Percentiles rank a stretch among this genome's conserved stretches.
These are phyloP conservation scores for Chaetomiaceae sp. DNA, from an alignment of 2,329 filamentous ascomycete species.

Conservation along the genomic window DNA sequence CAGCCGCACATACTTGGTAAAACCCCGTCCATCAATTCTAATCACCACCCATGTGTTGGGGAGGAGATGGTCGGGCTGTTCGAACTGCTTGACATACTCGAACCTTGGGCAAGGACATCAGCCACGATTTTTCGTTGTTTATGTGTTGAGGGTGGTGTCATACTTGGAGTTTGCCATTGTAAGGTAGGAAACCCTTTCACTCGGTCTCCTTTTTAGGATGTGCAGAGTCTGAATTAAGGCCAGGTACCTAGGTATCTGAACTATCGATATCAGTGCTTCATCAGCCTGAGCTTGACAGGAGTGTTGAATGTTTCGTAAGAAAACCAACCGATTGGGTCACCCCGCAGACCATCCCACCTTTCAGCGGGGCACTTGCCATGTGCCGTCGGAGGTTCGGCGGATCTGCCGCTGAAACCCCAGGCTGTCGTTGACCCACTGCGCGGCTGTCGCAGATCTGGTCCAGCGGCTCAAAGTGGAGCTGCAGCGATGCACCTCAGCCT, in stretches of 20 bases:
- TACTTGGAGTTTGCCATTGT: conserved; percentile 58
- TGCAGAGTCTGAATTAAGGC: too few species aligned
- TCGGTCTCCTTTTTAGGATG: too few species aligned
- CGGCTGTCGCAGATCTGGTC: too few species aligned
- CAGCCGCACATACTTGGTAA: conserved; percentile 69
- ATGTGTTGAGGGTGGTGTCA: conserved; percentile 11
- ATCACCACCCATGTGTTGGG: conserved; percentile 96
- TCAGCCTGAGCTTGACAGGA: too few species aligned
- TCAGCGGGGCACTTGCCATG: neutral
- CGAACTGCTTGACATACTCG: conserved; percentile 89
- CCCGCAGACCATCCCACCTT: neutral
- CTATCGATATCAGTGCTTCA: too few species aligned
- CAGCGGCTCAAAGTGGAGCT: neutral
- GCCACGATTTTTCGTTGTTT: neutral
- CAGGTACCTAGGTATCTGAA: neutral
- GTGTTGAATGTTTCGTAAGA: neutral
- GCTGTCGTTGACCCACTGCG: too few species aligned
- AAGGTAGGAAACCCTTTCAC: conserved; percentile 12
- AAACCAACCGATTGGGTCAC: neutral
- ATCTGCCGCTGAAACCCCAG: conserved; percentile 10
- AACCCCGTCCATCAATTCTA: conserved; percentile 87
- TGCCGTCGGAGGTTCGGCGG: neutral
- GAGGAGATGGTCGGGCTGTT: conserved; percentile 73
- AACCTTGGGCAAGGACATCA: conserved; percentile 53
- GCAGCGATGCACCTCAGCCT: conserved; percentile 16